Conservation (phyloP, 768 basidiomycete genomes). For the Leucosporidium scottii region DNA sequence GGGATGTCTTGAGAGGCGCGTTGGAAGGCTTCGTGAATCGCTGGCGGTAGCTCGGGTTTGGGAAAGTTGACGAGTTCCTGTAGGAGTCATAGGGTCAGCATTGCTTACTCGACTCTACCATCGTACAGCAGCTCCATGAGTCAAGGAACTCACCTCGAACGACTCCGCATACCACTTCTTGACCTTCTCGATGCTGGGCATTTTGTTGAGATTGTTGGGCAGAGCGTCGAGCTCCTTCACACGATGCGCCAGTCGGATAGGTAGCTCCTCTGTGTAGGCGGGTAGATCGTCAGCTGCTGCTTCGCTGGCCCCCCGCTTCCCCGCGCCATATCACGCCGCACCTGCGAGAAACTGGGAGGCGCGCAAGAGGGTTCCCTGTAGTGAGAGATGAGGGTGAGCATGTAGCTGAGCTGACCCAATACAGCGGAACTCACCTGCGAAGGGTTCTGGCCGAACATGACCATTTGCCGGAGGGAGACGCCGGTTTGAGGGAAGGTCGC, state of each 20-base stretch:
- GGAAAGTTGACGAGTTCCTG: constrained; percentile 89
- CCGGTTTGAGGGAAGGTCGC: constrained; percentile 60
- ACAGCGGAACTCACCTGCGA: constrained; percentile 37
- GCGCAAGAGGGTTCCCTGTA: constrained; percentile 77
- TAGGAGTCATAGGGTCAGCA: background rate
- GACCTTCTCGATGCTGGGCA: constrained; percentile 85
- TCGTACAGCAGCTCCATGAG: background rate
- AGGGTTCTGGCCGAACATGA: constrained; percentile 91
- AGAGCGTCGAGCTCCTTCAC: constrained; percentile 92
- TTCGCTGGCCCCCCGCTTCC: constrained; percentile 52
- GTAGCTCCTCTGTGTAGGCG: constrained; percentile 68
- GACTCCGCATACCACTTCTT: constrained; percentile 99
- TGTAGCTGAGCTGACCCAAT: accelerated
- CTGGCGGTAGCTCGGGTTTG: constrained; percentile 58
- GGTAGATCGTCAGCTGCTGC: constrained; percentile 25
- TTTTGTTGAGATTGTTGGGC: constrained; percentile 79
- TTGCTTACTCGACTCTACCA: no score
- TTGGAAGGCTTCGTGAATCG: constrained; percentile 60
- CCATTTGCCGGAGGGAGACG: constrained; percentile 96
- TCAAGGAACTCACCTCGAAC: constrained; percentile 65
- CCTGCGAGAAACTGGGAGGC: constrained; percentile 83
- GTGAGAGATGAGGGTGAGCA: constrained; percentile 41
- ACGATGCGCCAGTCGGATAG: constrained; percentile 87
- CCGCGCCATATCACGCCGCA: constrained; percentile 64
- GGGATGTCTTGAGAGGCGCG: constrained; percentile 49